Evolutionary conservation across 495 filamentous ascomycete genomes (phyloP), one percentile per base, ranked within the genome.

Genomic region (Aspergillus olivimuriae): DNA sequence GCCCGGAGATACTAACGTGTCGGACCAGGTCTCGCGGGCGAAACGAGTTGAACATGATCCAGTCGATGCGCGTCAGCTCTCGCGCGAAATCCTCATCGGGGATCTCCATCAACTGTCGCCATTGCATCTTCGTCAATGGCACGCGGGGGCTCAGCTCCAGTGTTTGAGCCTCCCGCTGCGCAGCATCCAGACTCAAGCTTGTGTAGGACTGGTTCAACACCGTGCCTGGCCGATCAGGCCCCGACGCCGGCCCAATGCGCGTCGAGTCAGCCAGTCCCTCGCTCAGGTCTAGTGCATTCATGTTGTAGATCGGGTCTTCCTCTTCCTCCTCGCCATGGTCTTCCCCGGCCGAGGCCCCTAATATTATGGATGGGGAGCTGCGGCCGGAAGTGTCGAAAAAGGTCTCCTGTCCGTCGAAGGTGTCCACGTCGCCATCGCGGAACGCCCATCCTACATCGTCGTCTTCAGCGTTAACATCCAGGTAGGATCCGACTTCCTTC

Each of bases 11-110:
- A 53, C 81, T 89, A 48, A 95, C 88, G 61, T 95, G 85, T 2
- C 94, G 83, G 37, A 97, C 84, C 4, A 96, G 75, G 63, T 98
- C 94, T 36, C 92, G 85, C 33, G 90, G 85, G n/a, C 86, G 82
- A 58, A 97, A 94, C n/a, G 88, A 85, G 51, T 84, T 89, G 63
- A 95, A 95, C 80, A 94, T 89, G 56, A 89, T 77, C 92, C 91
- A 96, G 66, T 97, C 92, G 32, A 97, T 90, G 41, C 92, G 79
- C 4, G 92, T 96, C 56, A 98, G 73, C 61, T 98, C 92, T 37
- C 81, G 80, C 5, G 94, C 92, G 48, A 96, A 86, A 36, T 86
- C 77, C 31, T 89, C 86, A 21, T 92, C 83, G 4, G 80, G 69
- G 19, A 79, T 77, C 20, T 84, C 84, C 81, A 94, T 90, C 48